Evolutionary conservation across 1,139 yeast genomes (phyloP).

Genomic region (Torulaspora globosa): DNA sequence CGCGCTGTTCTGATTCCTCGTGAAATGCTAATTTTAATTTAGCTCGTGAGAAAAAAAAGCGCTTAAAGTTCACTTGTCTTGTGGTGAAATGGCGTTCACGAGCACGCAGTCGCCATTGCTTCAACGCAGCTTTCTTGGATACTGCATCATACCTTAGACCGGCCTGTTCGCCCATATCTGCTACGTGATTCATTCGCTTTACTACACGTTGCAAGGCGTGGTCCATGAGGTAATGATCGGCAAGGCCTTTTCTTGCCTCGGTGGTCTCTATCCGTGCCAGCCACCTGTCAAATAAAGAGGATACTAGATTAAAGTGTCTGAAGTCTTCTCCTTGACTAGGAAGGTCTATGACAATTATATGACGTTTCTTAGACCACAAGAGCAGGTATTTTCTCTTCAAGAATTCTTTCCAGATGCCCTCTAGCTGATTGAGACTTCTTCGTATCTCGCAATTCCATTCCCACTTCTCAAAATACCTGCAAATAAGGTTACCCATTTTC

Average conservation of each 20-base stretch:
- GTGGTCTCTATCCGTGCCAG: slow-evolving; percentile 17
- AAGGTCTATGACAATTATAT: slow-evolving; percentile 12
- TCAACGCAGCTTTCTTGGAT: neutral
- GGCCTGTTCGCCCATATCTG: neutral
- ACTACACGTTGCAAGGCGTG: slow-evolving; percentile 15
- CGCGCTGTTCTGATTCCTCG: slow-evolving; percentile 15
- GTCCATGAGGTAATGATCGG: slow-evolving; percentile 26
- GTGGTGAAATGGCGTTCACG: slow-evolving; percentile 2
- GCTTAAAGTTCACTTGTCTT: slow-evolving; percentile 1
- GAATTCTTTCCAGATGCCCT: slow-evolving; percentile 19
- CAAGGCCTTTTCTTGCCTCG: slow-evolving; percentile 19
- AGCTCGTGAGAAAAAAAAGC: slow-evolving; percentile 17
- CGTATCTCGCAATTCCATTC: slow-evolving; percentile 13
- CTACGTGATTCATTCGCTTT: slow-evolving; percentile 4
- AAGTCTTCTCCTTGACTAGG: slow-evolving; percentile 17
- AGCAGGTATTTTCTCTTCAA: slow-evolving; percentile 16
- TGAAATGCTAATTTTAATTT: neutral
- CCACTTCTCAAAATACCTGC: slow-evolving; percentile 20
- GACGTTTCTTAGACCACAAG: slow-evolving; percentile 17
- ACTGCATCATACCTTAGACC: neutral
- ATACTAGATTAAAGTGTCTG: slow-evolving; percentile 17
- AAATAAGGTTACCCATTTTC: slow-evolving; percentile 8
- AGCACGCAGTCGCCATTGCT: slow-evolving; percentile 14
- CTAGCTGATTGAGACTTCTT: slow-evolving; percentile 15
- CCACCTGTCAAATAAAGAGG: slow-evolving; percentile 22